Base-by-base conservation (phyloP, 768 basidiomycete genomes). In the Dioszegia crocea region DNA sequence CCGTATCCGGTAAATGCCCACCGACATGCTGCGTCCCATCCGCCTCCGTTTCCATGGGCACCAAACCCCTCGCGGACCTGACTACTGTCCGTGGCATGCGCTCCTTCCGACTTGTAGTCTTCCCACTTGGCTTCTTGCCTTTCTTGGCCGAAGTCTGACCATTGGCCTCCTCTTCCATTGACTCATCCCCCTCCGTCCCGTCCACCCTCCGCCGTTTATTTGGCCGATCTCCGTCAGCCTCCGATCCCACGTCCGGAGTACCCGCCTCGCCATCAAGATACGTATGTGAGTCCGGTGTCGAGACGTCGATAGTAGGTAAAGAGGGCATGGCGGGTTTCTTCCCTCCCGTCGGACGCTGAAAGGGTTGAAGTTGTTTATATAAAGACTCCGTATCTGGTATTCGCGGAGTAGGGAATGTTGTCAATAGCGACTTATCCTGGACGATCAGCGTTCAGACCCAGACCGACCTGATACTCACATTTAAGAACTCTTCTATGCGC, bases 11-110 rank as follows among this genome's bases (percentile, higher is more conserved):
- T 21, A 63, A 23, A 19, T 60, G 40, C 16, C 67, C 67, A 10
- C 88, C 88, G 48, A 89, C 86, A 82, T 90, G 83, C 73, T 84
- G 85, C 47, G 88, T 89, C 73, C 91, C 89, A 41, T 77, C 74
- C 27, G 66, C 60, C 51, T 75, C 71, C 49, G 75, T 71, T 51
- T 75, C 66, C 67, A 69, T 61, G 19, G 68, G 63, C 33, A 71
- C 56, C 38, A 71, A 39, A 29, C 74, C 63, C 57, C 72, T 45
- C 41, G 57, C 44, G 4, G 66, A 67, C 11, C 69, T 49, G 4
- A 73, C 71, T 3, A 73, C 62, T 2, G 67, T 68, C 17, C 67
- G 48, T 9, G 71, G 71, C 46, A 63, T 62, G 14, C 54, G 47
- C 14, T 64, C 65, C 49, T 73, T 73, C 50, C 70, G 67, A 2